Conservation (phyloP, 345 rosid genomes). For the Zanthoxylum bungeanum region DNA sequence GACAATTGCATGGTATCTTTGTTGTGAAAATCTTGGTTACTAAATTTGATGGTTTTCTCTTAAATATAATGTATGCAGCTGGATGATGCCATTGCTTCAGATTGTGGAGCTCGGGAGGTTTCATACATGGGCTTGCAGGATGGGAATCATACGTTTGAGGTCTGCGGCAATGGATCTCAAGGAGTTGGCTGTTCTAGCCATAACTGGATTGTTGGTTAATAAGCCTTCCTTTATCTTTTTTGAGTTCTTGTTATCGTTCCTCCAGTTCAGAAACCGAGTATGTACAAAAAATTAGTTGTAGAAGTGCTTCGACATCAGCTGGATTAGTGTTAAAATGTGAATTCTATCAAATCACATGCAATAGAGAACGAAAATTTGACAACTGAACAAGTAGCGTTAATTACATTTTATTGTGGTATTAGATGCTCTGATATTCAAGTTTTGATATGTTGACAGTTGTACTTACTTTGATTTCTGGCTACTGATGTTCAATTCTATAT, state of each 20-base stretch:
- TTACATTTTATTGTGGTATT: neutral
- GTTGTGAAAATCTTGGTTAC: neutral
- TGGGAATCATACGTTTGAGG: conserved; percentile 75
- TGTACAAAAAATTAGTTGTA: neutral
- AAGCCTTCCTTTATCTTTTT: conserved; percentile 28
- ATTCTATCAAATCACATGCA: neutral
- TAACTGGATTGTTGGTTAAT: conserved; percentile 82
- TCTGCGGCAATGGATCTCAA: conserved; percentile 51
- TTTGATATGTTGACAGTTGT: neutral
- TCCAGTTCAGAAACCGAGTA: neutral
- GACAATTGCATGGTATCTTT: neutral
- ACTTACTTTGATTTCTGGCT: neutral
- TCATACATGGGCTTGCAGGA: conserved; percentile 57
- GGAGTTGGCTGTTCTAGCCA: conserved; percentile 58
- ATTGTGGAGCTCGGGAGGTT: conserved; percentile 48
- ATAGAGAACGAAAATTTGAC: neutral
- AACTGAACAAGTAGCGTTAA: neutral
- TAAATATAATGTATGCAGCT: conserved; percentile 49
- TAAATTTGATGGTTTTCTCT: neutral
- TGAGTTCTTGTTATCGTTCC: conserved; percentile 11
- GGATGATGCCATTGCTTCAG: conserved; percentile 52
- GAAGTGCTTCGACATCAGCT: neutral
- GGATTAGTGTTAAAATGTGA: neutral
- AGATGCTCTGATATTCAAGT: neutral
- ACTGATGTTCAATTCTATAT: conserved; percentile 15